Evolutionary conservation across 2,329 filamentous ascomycete species (phyloP).

Genomic region (Ophiobolus disseminans): DNA sequence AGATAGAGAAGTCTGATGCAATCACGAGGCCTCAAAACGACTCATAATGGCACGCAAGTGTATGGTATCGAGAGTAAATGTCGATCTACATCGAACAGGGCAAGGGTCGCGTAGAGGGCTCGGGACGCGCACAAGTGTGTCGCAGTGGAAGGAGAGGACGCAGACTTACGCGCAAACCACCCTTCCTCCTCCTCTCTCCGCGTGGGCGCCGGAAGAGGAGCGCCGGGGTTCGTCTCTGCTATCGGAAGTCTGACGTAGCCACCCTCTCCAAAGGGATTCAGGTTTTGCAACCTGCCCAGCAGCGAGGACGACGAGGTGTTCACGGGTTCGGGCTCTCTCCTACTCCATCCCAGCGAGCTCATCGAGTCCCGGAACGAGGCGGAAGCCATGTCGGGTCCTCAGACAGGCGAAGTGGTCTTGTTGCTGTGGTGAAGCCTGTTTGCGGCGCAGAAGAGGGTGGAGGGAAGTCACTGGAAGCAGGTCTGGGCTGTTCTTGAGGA

Average conservation of each 20-base stretch:
- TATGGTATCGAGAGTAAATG: constrained; percentile 15
- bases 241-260: constrained; percentile 93
- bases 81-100: constrained; percentile 20
- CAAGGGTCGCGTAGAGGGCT: constrained; percentile 13
- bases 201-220: constrained; percentile 82
- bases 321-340: constrained; percentile 79
- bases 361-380: constrained; percentile 91
- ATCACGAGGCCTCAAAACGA: constrained; percentile 34
- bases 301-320: constrained; percentile 77
- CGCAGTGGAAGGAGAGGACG: constrained; percentile 45
- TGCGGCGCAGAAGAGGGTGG: constrained; percentile 16
- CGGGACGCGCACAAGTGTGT: constrained; percentile 16
- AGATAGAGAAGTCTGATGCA: constrained; percentile 27
- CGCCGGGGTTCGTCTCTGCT: constrained; percentile 74
- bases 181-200: constrained; percentile 93
- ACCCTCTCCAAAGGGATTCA: constrained; percentile 86
- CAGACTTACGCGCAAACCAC: constrained; percentile 87
- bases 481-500: constrained; percentile 24
- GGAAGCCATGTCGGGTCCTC: constrained; percentile 71
- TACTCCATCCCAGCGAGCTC: constrained; percentile 93
- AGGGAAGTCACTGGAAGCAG: constrained; percentile 12
- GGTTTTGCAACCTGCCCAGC: constrained; percentile 78
- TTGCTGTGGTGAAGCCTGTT: constrained; percentile 19
- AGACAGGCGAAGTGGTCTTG: constrained; percentile 12
- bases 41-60: constrained; percentile 17